phyloP scores from a whole-genome alignment of 352 stramenopile species.

The Globisporangium barbulae region DNA sequence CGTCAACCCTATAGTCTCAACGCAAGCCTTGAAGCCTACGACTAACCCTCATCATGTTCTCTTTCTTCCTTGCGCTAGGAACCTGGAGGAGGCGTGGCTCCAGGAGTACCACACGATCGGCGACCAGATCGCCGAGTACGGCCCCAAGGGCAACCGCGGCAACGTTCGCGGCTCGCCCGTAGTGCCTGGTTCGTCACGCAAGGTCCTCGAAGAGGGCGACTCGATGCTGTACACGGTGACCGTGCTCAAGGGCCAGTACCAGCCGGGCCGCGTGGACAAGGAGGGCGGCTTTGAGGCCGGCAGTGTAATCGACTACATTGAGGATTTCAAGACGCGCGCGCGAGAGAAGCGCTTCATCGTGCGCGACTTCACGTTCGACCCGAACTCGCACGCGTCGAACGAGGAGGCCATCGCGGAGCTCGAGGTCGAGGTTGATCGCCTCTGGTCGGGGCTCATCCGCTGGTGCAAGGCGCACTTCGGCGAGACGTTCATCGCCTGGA shows the following conservation, averaged over 20 bases:
- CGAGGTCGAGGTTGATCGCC: slow-evolving; percentile 91
- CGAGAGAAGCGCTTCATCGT: slow-evolving; percentile 93
- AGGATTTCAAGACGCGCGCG: slow-evolving; percentile 91
- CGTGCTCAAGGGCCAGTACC: slow-evolving; percentile 95
- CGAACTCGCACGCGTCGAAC: slow-evolving; percentile 83
- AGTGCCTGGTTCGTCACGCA: slow-evolving; percentile 90
- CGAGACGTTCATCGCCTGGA: slow-evolving; percentile 97
- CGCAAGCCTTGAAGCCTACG: not conserved
- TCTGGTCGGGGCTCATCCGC: slow-evolving; percentile 92
- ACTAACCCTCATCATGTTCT: not conserved
- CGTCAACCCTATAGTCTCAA: not conserved
- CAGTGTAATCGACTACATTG: slow-evolving; percentile 92
- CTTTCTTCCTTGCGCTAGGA: slow-evolving; percentile 29
- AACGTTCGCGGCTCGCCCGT: slow-evolving; percentile 94
- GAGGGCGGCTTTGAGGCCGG: slow-evolving; percentile 90
- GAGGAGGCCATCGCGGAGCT: slow-evolving; percentile 84
- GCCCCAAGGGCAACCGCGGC: slow-evolving; percentile 87
- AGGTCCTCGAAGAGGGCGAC: slow-evolving; percentile 92
- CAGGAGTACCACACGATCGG: slow-evolving; percentile 88
- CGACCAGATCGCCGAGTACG: slow-evolving; percentile 87
- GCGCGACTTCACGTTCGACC: slow-evolving; percentile 92
- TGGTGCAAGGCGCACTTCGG: slow-evolving; percentile 99
- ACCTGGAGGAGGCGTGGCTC: slow-evolving; percentile 87
- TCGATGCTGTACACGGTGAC: slow-evolving; percentile 93
- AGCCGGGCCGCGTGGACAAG: slow-evolving; percentile 78